Base-by-base conservation (phyloP, 2,329 filamentous ascomycete genomes). In the Penicillium sp. region DNA sequence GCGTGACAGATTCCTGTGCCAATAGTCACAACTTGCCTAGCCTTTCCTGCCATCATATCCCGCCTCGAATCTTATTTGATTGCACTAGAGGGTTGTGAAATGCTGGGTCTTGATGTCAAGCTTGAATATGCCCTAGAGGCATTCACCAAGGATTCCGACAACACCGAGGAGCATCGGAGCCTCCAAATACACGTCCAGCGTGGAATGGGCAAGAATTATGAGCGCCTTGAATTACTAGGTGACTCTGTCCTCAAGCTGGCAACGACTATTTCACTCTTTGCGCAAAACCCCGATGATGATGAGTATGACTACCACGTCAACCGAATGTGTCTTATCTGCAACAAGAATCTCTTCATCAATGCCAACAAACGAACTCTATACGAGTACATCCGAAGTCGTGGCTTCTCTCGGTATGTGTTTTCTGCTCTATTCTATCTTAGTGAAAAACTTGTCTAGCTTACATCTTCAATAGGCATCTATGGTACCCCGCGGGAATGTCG, bases 221-320 rank as follows among this genome's bases (percentile, higher is more conserved):
- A 99, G 71, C 85, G 94, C 11, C 81, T 97, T 0, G 94, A 99
- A 67, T 96, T 97, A 56, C 81, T 97, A 2, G 94, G 94, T 0
- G 94, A 99, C 70, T 90, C 88, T 32, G 96, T 97, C 66, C 80
- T 99, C 55, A 99, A 99, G 74, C 93, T 97, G 87, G 91, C 90
- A 10, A 97, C 93, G 0, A 93, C 92, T 0, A 92, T 99, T 49
- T 87, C 92, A 0, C 79, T 96, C 0, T 97, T 89, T 68, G 88
- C 88, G 1, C 81, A 86, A 27, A 86, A 89, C 18, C 91, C 91
- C 0, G 83, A 89, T 45, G 85, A 89, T 57, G 86, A 91, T 60
- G 94, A 99, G 67, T 95, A 87, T 46, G 86, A 90, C 52, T 94
- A 90, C 63, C 94, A 99, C 67, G 90, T 96, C 7, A 87, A 91